Base-by-base conservation (phyloP, 371 early-diverging fungal genomes). In the Neoconidiobolus thromboides region DNA sequence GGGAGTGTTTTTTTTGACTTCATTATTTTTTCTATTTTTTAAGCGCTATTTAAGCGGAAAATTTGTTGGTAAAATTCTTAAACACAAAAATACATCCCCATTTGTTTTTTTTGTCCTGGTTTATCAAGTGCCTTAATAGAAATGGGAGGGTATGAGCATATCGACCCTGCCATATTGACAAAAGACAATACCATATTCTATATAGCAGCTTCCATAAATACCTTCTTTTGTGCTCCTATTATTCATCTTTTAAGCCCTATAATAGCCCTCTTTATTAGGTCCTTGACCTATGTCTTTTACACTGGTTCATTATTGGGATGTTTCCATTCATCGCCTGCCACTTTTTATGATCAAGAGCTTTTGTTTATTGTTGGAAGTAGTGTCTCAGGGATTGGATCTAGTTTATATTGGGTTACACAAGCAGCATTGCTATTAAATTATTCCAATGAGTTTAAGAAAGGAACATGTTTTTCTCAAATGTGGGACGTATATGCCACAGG, bases 81-180 rank as follows among this genome's bases (percentile, higher is more conserved):
- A 26, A 26, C 26, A 26, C 26, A 26, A 26, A 26, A 26, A 26
- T 26, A 26, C 3, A 39, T 36, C 6, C 4, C 39, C 2, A 52
- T 52, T 6, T 52, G 53, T n/a, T 52, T 52, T 38, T 15, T 3
- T n/a, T 52, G 53, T n/a, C 53, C 89, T 12, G 89, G 87, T 60
- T 85, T 88, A 86, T 88, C 79, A 71, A 89, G 87, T 61, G 86
- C 86, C 56, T 65, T 89, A 39, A 74, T 71, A 63, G 81, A 81
- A 48, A 68, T 81, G 62, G 82, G 82, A 15, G 81, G 80, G 48
- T 80, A 77, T 58, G 82, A 82, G 3, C 82, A 81, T 58, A 65
- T 79, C n/a, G 80, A 87, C 69, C 72, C 74, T 9, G 73, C 71
- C 10, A 71, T 81, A 15, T 75, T 73, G 1, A 76, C 80, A 68